phyloP scores from a whole-genome alignment of 805 yeast species.

The Zygosaccharomyces gambellarensis region DNA sequence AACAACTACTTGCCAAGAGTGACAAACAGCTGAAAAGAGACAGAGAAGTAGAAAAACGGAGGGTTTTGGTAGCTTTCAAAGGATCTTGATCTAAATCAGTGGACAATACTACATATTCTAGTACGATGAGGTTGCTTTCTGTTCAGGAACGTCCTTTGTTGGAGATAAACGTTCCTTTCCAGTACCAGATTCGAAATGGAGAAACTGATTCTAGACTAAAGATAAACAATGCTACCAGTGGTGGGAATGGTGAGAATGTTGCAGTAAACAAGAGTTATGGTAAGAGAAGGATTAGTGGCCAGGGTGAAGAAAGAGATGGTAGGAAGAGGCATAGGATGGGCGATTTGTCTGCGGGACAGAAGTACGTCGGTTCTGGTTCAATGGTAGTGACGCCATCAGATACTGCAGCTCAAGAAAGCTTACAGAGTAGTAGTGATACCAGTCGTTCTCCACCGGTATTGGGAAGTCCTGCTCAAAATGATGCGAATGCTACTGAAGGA shows the following conservation, averaged over 20 bases:
- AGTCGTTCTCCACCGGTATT: not conserved
- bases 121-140: constrained; percentile 8
- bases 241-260: not conserved
- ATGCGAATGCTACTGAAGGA: not conserved
- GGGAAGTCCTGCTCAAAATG: constrained; percentile 1
- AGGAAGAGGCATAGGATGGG: constrained; percentile 6
- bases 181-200: constrained; percentile 15
- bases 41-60: not conserved
- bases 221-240: not conserved
- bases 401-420: constrained; percentile 3
- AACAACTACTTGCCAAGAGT: not conserved
- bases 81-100: not conserved
- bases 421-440: not conserved
- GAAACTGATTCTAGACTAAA: constrained; percentile 1
- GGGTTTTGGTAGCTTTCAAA: not conserved
- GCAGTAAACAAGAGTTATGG: constrained; percentile 3
- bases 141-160: constrained; percentile 24
- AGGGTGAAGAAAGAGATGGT: constrained; percentile 8
- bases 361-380: constrained; percentile 4
- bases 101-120: not conserved
- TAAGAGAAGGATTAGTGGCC: constrained; percentile 10
- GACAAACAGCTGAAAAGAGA: not conserved
- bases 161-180: constrained; percentile 27
- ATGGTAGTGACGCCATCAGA: constrained; percentile 4
- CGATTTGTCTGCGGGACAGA: constrained; percentile 7